Percentiles rank a stretch among this genome's conserved stretches.
These are phyloP conservation scores for Xylaria hypoxylon DNA, from an alignment of 2,329 filamentous ascomycete genomes.

Conservation along the genomic window DNA sequence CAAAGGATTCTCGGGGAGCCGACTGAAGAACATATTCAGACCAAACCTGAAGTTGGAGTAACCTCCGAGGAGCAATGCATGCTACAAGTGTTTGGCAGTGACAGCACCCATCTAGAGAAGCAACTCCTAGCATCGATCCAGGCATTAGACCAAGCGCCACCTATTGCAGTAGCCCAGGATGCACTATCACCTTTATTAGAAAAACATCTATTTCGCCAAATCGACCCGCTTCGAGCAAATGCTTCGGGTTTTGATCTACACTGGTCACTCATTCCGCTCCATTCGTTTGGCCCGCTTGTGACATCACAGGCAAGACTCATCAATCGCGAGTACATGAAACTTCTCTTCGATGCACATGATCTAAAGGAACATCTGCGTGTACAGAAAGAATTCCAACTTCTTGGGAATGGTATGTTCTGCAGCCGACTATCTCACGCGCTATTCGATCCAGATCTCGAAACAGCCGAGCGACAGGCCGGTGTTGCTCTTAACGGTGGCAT, in stretches of 20 bases:
- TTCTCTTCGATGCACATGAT: conserved; percentile 80
- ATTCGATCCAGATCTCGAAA: conserved; percentile 85
- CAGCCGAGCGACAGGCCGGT: conserved; percentile 78
- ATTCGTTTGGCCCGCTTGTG: conserved; percentile 82
- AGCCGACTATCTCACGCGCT: conserved; percentile 83
- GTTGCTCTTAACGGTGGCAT: conserved; percentile 74
- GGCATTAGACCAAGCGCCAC: conserved; percentile 55
- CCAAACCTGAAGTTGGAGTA: neutral
- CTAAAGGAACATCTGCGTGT: conserved; percentile 78
- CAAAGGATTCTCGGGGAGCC: conserved; percentile 35
- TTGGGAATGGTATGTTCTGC: conserved; percentile 87
- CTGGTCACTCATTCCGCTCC: conserved; percentile 71
- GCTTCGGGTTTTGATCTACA: conserved; percentile 59
- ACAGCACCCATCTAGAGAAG: conserved; percentile 59
- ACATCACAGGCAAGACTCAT: conserved; percentile 79
- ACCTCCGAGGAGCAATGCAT: conserved; percentile 39
- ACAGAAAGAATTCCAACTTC: conserved; percentile 83
- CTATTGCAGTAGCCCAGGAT: conserved; percentile 47
- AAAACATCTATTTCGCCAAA: conserved; percentile 53
- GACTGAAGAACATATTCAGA: neutral
- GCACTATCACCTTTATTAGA: conserved; percentile 56
- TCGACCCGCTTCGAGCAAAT: conserved; percentile 32
- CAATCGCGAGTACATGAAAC: conserved; percentile 77
- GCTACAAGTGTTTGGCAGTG: conserved; percentile 63
- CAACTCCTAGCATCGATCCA: conserved; percentile 64